Percentiles rank a stretch among this genome's conserved stretches.
These are phyloP conservation scores for Anthracocystis walkeri DNA, from an alignment of 1,284 basidiomycete genomes.

Conservation along the genomic window DNA sequence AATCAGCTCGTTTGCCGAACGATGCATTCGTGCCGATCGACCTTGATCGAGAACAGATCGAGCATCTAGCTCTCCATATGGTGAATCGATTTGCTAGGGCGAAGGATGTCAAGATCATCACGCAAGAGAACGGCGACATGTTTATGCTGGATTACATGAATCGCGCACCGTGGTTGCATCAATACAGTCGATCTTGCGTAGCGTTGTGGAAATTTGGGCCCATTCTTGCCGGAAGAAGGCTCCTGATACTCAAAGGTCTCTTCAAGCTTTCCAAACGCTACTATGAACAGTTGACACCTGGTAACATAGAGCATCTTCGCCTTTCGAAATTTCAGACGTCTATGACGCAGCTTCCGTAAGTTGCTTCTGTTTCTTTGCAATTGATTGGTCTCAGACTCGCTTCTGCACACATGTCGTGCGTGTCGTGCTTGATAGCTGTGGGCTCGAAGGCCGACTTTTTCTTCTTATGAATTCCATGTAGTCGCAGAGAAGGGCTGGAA, in stretches of 20 bases:
- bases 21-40: not conserved
- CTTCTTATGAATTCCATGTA: not conserved
- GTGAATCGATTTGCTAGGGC: not conserved
- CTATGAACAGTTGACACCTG: not conserved
- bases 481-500: too few relatives aligned
- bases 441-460: too few relatives aligned
- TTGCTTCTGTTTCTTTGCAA: not conserved
- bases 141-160: not conserved
- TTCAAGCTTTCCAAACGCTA: not conserved
- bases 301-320: not conserved
- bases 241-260: slow-evolving; percentile 6
- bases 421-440: too few relatives aligned
- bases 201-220: slow-evolving; percentile 5
- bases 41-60: not conserved
- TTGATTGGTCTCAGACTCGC: too few relatives aligned
- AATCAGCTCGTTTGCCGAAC: not conserved
- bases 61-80: not conserved
- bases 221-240: not conserved
- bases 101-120: not conserved
- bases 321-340: not conserved
- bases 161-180: not conserved
- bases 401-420: too few relatives aligned
- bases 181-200: not conserved
- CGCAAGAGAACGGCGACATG: not conserved
- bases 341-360: not conserved